These are phyloP conservation scores for Lecanoromycetidae sp. DNA, from an alignment of 2,329 filamentous ascomycete species.

Conservation along the genomic window DNA sequence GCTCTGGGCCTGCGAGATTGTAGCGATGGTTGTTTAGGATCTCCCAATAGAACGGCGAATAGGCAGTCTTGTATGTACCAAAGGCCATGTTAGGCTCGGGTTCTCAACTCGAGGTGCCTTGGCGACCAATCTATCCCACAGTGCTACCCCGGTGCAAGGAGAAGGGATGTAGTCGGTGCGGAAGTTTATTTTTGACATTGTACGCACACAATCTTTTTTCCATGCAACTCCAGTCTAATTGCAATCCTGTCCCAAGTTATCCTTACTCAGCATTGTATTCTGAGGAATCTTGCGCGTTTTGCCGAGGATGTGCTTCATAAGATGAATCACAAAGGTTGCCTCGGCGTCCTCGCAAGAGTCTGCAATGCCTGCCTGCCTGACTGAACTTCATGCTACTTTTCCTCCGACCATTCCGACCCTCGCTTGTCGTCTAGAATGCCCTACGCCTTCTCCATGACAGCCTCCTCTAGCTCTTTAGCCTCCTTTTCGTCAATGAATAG, in stretches of 20 bases:
- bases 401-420: background rate
- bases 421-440: conserved; percentile 1
- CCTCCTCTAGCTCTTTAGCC: background rate
- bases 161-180: background rate
- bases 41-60: background rate
- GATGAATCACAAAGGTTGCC: background rate
- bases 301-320: background rate
- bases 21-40: background rate
- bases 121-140: background rate
- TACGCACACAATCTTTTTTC: background rate
- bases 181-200: background rate
- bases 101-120: background rate
- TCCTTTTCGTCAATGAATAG: conserved; percentile 1
- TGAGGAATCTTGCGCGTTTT: background rate
- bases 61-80: background rate
- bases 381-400: background rate
- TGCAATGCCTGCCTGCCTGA: background rate
- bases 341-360: background rate
- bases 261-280: background rate
- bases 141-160: background rate
- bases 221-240: conserved; percentile 1
- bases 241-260: background rate
- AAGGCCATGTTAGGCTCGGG: conserved; percentile 4
- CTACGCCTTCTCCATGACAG: background rate
- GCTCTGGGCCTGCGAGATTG: background rate